phyloP scores from a whole-genome alignment of 805 yeast genomes.

The Saccharomycopsis oosterbeekiorum region DNA sequence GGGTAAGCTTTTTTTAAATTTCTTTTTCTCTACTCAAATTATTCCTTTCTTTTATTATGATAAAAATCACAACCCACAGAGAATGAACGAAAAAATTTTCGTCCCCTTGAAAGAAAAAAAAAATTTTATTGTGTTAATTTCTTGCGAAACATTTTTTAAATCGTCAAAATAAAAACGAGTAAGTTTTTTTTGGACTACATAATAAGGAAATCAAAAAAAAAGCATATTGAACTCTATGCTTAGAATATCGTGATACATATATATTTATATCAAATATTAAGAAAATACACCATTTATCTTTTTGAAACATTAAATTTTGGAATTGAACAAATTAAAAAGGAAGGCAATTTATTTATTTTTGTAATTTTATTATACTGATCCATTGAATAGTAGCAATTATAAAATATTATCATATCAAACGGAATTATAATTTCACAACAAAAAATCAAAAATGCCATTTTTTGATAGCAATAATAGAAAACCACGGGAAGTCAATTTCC shows the following conservation, averaged over 20 bases:
- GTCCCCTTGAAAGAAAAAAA: too few relatives aligned
- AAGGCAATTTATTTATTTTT: neutral
- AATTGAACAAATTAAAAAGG: neutral
- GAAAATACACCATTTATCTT: too few relatives aligned
- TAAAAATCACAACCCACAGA: neutral
- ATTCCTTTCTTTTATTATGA: neutral
- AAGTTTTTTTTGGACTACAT: neutral
- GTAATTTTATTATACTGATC: too few relatives aligned
- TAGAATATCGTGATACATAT: too few relatives aligned
- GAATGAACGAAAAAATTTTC: too few relatives aligned
- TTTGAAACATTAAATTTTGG: neutral
- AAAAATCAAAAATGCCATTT: constrained; percentile 44
- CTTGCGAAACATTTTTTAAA: too few relatives aligned
- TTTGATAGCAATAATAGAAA: constrained; percentile 43
- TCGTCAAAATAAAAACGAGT: neutral
- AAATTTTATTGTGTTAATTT: too few relatives aligned
- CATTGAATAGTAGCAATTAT: neutral
- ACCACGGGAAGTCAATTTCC: constrained; percentile 46
- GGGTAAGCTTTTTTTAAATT: neutral
- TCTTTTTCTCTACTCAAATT: too few relatives aligned
- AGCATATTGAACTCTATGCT: too few relatives aligned
- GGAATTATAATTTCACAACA: neutral
- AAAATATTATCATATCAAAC: neutral
- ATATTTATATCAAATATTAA: too few relatives aligned
- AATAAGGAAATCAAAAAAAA: neutral